phyloP scores from a whole-genome alignment of 108 stramenopile genomes.

The Fistulifera pelliculosa region DNA sequence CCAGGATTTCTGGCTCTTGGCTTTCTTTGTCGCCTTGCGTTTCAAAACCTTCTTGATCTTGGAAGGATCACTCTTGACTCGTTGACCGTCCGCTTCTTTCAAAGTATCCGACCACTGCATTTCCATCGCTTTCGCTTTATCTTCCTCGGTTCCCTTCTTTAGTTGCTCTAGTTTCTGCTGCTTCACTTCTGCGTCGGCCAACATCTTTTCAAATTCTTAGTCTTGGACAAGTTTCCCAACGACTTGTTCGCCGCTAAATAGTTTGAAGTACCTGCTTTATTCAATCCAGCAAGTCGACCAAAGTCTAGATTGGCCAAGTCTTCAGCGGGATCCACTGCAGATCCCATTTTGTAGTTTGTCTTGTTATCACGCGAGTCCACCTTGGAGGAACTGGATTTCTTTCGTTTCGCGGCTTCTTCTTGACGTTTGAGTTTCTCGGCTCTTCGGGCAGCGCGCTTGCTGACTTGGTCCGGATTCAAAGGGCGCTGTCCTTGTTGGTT shows the following conservation, averaged over 20 bases:
- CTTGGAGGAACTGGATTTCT: conserved; percentile 13
- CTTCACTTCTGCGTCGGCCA: conserved; percentile 82
- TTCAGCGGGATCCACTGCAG: conserved; percentile 11
- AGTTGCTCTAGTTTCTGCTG: conserved; percentile 59
- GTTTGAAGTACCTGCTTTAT: conserved; percentile 24
- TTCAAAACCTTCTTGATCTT: conserved; percentile 78
- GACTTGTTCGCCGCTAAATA: conserved; percentile 49
- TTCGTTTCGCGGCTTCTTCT: conserved; percentile 58
- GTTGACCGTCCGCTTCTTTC: conserved; percentile 51
- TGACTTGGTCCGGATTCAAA: conserved; percentile 37
- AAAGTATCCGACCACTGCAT: conserved; percentile 76
- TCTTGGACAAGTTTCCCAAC: conserved; percentile 54
- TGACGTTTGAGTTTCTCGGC: conserved; percentile 65
- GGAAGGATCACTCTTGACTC: conserved; percentile 76
- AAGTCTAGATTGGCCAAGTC: conserved; percentile 73
- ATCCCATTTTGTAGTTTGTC: not conserved
- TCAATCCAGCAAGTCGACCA: conserved; percentile 69
- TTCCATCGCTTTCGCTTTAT: conserved; percentile 57
- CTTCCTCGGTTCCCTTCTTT: conserved; percentile 48
- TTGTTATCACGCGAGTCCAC: conserved; percentile 1
- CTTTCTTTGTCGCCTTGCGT: conserved; percentile 79
- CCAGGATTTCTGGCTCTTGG: conserved; percentile 75
- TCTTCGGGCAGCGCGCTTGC: conserved; percentile 80
- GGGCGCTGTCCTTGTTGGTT: conserved; percentile 49
- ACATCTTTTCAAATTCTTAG: conserved; percentile 74